A percentile compares a stretch with the other conserved stretches of the same genome.
Conservation (phyloP, 225 moss, liverwort and hornwort genomes). For the Takakia lepidozioides region DNA sequence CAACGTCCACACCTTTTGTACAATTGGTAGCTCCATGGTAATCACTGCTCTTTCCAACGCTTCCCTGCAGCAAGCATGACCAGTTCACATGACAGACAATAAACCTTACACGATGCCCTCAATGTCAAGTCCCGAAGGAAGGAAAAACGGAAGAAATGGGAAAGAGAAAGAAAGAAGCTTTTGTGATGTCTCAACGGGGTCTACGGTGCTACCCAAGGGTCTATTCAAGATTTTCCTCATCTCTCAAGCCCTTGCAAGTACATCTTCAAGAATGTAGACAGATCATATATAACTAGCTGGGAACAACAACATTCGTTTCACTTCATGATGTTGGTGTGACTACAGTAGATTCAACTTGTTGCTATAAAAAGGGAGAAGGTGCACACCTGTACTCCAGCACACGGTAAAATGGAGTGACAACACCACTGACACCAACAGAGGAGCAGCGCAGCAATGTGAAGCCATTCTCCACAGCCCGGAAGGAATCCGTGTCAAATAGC, state of each 20-base stretch:
- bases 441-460: slow-evolving; percentile 29
- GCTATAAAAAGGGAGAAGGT: neutral
- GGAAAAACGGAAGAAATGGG: neutral
- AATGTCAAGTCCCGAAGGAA: too few relatives aligned
- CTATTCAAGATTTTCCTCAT: too few relatives aligned
- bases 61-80: slow-evolving; percentile 22
- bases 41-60: slow-evolving; percentile 14
- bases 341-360: too few relatives aligned
- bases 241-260: too few relatives aligned
- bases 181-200: neutral
- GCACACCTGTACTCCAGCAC: slow-evolving; percentile 16
- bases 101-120: too few relatives aligned
- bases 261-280: neutral
- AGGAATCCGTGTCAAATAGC: slow-evolving; percentile 18
- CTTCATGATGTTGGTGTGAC: neutral
- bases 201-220: neutral
- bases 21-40: slow-evolving; percentile 19
- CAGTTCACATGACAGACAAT: too few relatives aligned
- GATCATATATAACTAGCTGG: neutral
- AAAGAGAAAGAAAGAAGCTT: neutral
- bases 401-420: slow-evolving; percentile 18
- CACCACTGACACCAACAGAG: slow-evolving; percentile 21
- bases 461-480: slow-evolving; percentile 32
- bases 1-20: slow-evolving; percentile 13
- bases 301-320: neutral